A percentile compares a stretch with the other conserved stretches of the same genome.
Evolutionary conservation across 192 early-diverging fungal genomes (phyloP).

Genomic region (Linnemannia hyalina): DNA sequence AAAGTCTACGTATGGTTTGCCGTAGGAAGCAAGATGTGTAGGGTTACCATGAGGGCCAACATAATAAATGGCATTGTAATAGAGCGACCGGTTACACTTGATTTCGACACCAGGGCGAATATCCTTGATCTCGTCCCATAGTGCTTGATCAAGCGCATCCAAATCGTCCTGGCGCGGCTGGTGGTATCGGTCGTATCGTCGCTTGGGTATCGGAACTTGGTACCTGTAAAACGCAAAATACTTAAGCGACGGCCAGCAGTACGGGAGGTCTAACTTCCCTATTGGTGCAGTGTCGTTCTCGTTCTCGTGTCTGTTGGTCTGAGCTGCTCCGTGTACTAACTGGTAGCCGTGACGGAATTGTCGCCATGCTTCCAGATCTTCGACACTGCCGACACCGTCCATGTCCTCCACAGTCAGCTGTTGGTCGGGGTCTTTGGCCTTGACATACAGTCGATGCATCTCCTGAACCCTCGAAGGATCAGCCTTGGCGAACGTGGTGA

Average conservation of each 20-base stretch:
- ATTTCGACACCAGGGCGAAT: neutral
- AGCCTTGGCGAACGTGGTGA: neutral
- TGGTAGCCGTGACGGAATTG: neutral
- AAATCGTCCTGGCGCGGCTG: neutral
- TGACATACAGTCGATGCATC: neutral
- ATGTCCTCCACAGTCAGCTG: neutral
- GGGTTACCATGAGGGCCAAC: neutral
- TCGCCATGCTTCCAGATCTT: neutral
- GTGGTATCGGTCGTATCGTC: neutral
- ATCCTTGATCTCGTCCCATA: slow-evolving; percentile 1
- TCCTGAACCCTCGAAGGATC: neutral
- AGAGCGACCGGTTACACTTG: neutral
- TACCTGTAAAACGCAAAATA: neutral
- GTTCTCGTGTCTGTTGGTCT: neutral
- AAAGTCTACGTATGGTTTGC: neutral
- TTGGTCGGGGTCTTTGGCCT: neutral
- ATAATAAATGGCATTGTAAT: neutral
- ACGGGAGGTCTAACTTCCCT: neutral
- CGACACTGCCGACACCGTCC: neutral
- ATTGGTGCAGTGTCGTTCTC: neutral
- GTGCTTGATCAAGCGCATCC: neutral
- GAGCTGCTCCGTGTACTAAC: neutral
- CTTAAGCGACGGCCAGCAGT: neutral
- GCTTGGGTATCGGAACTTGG: neutral
- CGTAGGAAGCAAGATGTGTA: neutral